Conservation (phyloP, 164 flowering plant species). For the Sedum album region DNA sequence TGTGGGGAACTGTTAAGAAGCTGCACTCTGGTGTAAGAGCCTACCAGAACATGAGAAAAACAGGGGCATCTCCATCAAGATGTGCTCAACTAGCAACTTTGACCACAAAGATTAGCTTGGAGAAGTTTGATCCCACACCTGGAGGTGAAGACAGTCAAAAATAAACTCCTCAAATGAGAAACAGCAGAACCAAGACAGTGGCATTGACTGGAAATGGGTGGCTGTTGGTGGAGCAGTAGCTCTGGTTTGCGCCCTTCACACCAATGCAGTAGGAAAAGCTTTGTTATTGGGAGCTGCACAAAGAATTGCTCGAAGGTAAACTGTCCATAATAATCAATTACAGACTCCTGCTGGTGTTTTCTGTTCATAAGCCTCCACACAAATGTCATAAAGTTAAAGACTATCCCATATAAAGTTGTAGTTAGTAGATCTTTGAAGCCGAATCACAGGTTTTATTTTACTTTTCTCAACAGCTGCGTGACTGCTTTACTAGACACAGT, state of each 20-base stretch:
- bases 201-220: constrained; percentile 74
- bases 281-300: constrained; percentile 71
- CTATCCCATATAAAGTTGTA: too few species aligned
- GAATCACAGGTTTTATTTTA: too few species aligned
- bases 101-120: constrained; percentile 43
- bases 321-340: neutral
- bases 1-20: constrained; percentile 98
- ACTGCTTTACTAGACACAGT: too few species aligned
- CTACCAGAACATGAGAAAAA: constrained; percentile 64
- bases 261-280: constrained; percentile 57
- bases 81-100: constrained; percentile 61
- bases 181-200: constrained; percentile 17
- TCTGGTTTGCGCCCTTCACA: constrained; percentile 58
- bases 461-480: too few species aligned
- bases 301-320: constrained; percentile 45
- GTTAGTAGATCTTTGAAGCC: too few species aligned
- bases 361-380: too few species aligned
- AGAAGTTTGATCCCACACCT: neutral
- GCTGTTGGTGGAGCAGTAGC: constrained; percentile 71
- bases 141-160: constrained; percentile 22
- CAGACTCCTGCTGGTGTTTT: too few species aligned
- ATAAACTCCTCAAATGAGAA: neutral
- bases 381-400: too few species aligned
- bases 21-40: constrained; percentile 79
- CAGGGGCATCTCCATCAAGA: constrained; percentile 43